Evolutionary conservation across 352 stramenopile species (phyloP), one percentile per base, ranked within the genome.

Genomic region (Pythium guiyangense): DNA sequence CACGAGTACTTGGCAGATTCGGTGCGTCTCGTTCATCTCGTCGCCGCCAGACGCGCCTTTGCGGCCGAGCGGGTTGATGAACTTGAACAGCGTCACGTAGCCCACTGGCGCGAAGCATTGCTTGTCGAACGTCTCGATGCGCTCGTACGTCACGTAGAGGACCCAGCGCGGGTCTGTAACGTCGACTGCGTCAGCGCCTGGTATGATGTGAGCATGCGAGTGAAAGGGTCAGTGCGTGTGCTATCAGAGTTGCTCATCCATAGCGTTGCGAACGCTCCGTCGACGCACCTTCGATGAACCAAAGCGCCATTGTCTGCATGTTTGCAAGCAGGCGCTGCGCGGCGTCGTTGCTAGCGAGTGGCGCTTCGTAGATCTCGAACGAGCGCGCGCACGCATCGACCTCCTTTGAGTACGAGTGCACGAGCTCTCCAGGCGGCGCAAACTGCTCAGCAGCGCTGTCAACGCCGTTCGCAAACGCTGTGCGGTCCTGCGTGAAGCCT

Each of bases 221-320:
- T 37, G 31, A 12, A 17, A 29, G 42, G 6, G 48, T 45, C 27
- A 31, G n/a, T n/a, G 44, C 8, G 18, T 25, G 52, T 26, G 15
- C 43, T 12, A 48, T 25, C 22, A 46, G 1, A 11, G 27, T 11
- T 6, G 6, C n/a, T 5, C 3, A 5, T 52, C n/a, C n/a, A n/a
- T n/a, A n/a, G n/a, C n/a, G n/a, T n/a, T n/a, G n/a, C n/a, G n/a
- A n/a, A n/a, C n/a, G n/a, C n/a, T n/a, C n/a, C n/a, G n/a, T n/a
- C n/a, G n/a, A n/a, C 42, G 42, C 42, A 47, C 84, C 84, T 87
- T 94, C 84, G 55, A 94, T 92, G 61, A 92, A 92, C 82, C 82
- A 94, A 17, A 89, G 63, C 61, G 84, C 71, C 49, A 79, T 61
- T 31, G 78, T 92, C 50, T 94, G 82, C 51, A 92, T 59, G 26